Conservation (phyloP, 805 yeast genomes). For the Saccharomyces kudriavzevii region DNA sequence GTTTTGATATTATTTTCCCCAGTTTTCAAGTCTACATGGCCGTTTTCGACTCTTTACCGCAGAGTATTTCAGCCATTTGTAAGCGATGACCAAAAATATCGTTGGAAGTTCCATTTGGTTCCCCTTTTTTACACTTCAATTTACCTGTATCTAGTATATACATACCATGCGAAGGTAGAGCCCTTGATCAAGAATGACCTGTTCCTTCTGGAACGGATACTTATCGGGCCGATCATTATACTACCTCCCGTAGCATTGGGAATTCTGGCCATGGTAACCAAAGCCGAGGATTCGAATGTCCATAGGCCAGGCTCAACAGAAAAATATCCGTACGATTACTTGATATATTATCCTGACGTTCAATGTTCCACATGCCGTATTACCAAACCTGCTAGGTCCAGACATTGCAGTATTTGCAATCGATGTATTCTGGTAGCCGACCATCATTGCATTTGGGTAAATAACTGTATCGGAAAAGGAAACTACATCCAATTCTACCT, state of each 20-base stretch:
- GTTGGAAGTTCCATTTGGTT: constrained; percentile 24
- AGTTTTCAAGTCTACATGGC: constrained; percentile 9
- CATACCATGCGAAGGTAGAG: constrained; percentile 12
- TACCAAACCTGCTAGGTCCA: constrained; percentile 62
- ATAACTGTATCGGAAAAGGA: constrained; percentile 64
- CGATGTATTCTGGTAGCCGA: constrained; percentile 58
- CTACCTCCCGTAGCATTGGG: constrained; percentile 16
- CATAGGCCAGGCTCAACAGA: constrained; percentile 1
- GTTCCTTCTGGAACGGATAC: constrained; percentile 11
- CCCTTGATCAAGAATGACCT: constrained; percentile 9
- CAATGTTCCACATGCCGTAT: constrained; percentile 53
- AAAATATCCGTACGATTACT: constrained; percentile 37
- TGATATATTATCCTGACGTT: constrained; percentile 43
- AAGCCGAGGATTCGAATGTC: constrained; percentile 11
- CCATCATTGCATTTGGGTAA: constrained; percentile 67
- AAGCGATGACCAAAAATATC: constrained; percentile 14
- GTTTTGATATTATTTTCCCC: constrained; percentile 24
- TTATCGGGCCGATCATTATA: constrained; percentile 19
- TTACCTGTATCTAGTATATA: constrained; percentile 14
- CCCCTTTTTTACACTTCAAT: constrained; percentile 25
- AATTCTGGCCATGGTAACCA: constrained; percentile 13
- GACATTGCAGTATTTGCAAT: constrained; percentile 66
- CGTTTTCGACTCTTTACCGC: constrained; percentile 22
- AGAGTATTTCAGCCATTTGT: constrained; percentile 21
- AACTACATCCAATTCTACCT: constrained; percentile 55